Base-by-base conservation (phyloP, 306 rosid species). In the Parietaria judaica region DNA sequence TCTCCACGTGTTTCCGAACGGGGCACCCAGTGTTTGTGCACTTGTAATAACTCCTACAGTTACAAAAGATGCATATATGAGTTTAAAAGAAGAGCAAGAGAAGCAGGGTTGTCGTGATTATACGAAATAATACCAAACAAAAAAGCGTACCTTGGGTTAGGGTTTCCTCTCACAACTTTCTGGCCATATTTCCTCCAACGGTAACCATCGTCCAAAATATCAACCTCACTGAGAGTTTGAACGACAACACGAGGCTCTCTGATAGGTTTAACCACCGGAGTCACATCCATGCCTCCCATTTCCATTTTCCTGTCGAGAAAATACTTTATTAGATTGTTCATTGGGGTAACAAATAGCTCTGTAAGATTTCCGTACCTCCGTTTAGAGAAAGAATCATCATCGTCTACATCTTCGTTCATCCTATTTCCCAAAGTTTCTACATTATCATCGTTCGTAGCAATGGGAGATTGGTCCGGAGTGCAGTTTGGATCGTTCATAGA, bases 151-250 rank as follows among this genome's bases (percentile, higher is more conserved):
- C 96, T 88, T 39, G 99, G 99, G 72, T 92, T 92, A 60, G 99
- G 99, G 77, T 92, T 92, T 66, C 96, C 99, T 75, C 99, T 84
- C 67, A 92, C 99, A 69, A 92, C 96, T 74, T 92, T 92, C 78
- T 92, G 99, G 51, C 99, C 99, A 70, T 92, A 92, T 79, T 92
- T 92, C 57, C 99, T 94, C 99, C 99, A 92, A 78, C 99, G 99
- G 73, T 92, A 92, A 60, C 99, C 99, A 69, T 92, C 99, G 76
- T 92, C 99, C 79, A 92, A 80, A 72, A 92, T 92, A 72, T 92
- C 99, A 60, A 92, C 95, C 86, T 92, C 99, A 67, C 99, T 92
- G 72, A 86, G 70, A 41, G 99, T 92, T 75, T 92, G 99, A 49
- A 92, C 99, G 66, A 92, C 99, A 35, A 88, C 99, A 47, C 99